phyloP scores from a whole-genome alignment of 352 stramenopile species.

The Aphanomyces invadans region DNA sequence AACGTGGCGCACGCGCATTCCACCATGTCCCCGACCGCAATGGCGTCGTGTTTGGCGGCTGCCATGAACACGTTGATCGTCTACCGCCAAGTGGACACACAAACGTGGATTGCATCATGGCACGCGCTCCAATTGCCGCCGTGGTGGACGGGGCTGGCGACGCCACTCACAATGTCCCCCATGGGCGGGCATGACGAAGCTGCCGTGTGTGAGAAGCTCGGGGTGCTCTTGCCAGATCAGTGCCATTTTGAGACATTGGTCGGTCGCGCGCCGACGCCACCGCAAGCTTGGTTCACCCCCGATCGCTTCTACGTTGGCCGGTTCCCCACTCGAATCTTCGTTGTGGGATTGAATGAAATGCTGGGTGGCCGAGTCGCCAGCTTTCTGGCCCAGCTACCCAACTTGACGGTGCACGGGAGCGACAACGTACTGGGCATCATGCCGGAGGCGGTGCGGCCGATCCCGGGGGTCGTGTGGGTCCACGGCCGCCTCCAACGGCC shows the following conservation, averaged over 20 bases:
- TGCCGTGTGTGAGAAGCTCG: background rate
- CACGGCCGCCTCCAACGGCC: slow-evolving; percentile 5
- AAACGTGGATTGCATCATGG: background rate
- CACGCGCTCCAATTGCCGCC: background rate
- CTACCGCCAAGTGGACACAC: slow-evolving; percentile 1
- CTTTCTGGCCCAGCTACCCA: background rate
- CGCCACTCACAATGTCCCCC: background rate
- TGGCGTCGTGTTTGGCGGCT: background rate
- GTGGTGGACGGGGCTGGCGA: background rate
- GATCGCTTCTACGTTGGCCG: background rate
- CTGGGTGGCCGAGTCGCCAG: background rate
- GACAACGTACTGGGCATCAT: slow-evolving; percentile 6
- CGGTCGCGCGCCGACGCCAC: background rate
- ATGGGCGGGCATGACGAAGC: background rate
- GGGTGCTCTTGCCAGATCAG: background rate
- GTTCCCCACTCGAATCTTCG: background rate
- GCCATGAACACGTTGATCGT: background rate
- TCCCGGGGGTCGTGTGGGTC: background rate
- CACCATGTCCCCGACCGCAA: background rate
- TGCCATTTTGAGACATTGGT: background rate
- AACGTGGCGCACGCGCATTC: slow-evolving; percentile 1
- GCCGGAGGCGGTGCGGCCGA: background rate
- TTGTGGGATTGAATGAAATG: slow-evolving; percentile 1
- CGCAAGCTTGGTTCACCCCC: background rate
- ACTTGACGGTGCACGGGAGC: background rate